Evolutionary conservation across 352 stramenopile species (phyloP).

Genomic region (Globisporangium perplexum): DNA sequence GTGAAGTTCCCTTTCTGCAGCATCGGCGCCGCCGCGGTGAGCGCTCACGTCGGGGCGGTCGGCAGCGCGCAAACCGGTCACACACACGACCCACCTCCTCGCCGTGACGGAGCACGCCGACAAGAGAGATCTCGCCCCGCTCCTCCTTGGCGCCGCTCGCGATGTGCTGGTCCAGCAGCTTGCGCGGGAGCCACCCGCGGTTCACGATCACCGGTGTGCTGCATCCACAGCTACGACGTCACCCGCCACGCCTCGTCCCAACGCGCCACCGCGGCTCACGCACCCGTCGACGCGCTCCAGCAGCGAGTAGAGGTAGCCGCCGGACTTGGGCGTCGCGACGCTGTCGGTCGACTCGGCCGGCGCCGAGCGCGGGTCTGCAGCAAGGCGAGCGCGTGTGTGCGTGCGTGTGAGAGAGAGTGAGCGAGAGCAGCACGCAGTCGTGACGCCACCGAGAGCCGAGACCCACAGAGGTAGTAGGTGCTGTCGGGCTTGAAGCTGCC

Average conservation of each 20-base stretch:
- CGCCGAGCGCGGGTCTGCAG: constrained; percentile 70
- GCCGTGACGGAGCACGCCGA: constrained; percentile 73
- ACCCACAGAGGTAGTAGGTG: constrained; percentile 79
- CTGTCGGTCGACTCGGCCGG: constrained; percentile 72
- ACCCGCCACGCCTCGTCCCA: background rate
- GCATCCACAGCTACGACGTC: background rate
- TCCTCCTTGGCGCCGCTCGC: constrained; percentile 50
- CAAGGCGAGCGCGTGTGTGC: background rate
- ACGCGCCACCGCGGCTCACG: no score
- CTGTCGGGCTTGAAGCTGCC: constrained; percentile 62
- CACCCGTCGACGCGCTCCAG: constrained; percentile 65
- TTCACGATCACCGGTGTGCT: constrained; percentile 85
- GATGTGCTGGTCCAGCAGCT: constrained; percentile 72
- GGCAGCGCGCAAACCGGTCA: no score
- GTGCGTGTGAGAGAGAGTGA: background rate
- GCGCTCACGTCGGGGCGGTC: background rate
- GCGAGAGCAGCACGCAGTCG: background rate
- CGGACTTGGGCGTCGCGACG: constrained; percentile 73
- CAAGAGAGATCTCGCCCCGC: constrained; percentile 37
- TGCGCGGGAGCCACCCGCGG: constrained; percentile 74
- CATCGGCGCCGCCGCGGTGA: background rate
- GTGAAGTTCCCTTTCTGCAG: constrained; percentile 71
- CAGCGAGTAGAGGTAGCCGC: constrained; percentile 83
- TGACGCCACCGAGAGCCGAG: background rate
- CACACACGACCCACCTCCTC: constrained; percentile 48